Percentiles rank a stretch among this genome's conserved stretches.
These are phyloP conservation scores for Myxozyma mucilagina DNA, from an alignment of 805 yeast species.

Conservation along the genomic window DNA sequence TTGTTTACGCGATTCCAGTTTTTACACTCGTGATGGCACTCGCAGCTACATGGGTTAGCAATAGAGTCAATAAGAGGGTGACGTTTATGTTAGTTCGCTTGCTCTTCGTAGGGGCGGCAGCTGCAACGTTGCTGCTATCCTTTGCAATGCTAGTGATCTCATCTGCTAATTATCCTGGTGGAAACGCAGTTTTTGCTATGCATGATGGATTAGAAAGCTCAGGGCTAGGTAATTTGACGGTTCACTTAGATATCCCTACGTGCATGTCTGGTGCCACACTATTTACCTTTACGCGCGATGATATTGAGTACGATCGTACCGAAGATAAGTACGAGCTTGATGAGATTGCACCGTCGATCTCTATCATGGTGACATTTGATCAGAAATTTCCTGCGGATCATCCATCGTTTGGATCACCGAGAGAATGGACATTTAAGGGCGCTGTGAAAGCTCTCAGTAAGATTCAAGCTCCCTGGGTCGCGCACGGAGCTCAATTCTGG, in stretches of 20 bases:
- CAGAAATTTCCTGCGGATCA: conserved; percentile 12
- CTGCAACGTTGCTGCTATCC: conserved; percentile 33
- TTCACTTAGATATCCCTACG: conserved; percentile 76
- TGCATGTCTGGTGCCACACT: conserved; percentile 86
- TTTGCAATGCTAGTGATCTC: conserved; percentile 59
- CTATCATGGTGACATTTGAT: conserved; percentile 51
- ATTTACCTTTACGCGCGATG: conserved; percentile 58
- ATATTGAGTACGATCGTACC: conserved; percentile 67
- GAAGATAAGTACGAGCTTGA: conserved; percentile 51
- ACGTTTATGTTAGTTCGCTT: conserved; percentile 40
- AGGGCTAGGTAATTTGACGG: conserved; percentile 39
- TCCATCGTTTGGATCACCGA: conserved; percentile 4
- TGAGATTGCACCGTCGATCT: conserved; percentile 50
- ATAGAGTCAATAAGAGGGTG: conserved; percentile 19
- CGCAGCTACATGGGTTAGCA: conserved; percentile 46
- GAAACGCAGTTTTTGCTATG: conserved; percentile 60
- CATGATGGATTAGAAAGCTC: conserved; percentile 45
- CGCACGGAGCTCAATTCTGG: conserved; percentile 5
- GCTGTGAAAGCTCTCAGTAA: conserved; percentile 47
- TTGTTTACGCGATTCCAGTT: conserved; percentile 72
- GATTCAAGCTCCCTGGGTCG: conserved; percentile 31
- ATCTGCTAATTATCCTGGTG: conserved; percentile 85
- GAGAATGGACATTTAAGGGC: conserved; percentile 49
- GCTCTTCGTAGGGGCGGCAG: conserved; percentile 41
- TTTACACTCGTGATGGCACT: conserved; percentile 64